Evolutionary conservation across 2,329 filamentous ascomycete species (phyloP), one percentile per base, ranked within the genome.

Genomic region (Daldinia sp.): DNA sequence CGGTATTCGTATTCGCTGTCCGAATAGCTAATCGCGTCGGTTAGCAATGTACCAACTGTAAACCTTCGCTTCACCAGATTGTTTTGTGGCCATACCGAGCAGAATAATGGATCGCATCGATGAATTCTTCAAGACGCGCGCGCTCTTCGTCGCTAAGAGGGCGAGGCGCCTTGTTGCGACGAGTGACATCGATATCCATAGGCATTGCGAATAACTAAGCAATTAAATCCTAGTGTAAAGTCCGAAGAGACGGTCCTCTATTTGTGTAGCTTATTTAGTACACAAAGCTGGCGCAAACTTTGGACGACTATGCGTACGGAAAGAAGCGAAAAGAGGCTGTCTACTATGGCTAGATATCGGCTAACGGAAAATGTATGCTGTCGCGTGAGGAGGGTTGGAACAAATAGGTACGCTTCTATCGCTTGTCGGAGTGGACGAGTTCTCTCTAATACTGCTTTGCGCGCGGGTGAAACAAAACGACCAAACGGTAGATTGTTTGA

Each of bases 1-100:
- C 95, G 92, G 81, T 99, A 99, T 80, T 99, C 95, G 79, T 89
- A 97, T 78, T 95, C 87, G 79, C 87, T 89, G 75, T 99, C 95
- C 25, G 90, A 94, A 78, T 99, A 99, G 77, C 95, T 98, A 76
- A 30, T 51, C 35, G 34, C 68, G 57, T 13, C 32, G 53, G 56
- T 59, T 34, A 69, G 67, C 41, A 66, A 62, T 32, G 30, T 21
- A 17, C 32, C n/a, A n/a, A n/a, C n/a, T 52, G 25, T 34, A n/a
- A 8, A 15, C 10, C 17, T 6, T 25, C 10, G n/a, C 19, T 21
- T 32, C n/a, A 43, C 13, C 4, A 32, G 3, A 30, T 29, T 17
- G 32, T 30, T 35, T 48, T 32, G 49, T 10, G 49, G 57, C 75
- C 85, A 73, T 82, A 96, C 93, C 93, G 87, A 67, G 91, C 87